These are phyloP conservation scores for Petunia secreta DNA, from an alignment of 257 asterid genomes.

Conservation along the genomic window DNA sequence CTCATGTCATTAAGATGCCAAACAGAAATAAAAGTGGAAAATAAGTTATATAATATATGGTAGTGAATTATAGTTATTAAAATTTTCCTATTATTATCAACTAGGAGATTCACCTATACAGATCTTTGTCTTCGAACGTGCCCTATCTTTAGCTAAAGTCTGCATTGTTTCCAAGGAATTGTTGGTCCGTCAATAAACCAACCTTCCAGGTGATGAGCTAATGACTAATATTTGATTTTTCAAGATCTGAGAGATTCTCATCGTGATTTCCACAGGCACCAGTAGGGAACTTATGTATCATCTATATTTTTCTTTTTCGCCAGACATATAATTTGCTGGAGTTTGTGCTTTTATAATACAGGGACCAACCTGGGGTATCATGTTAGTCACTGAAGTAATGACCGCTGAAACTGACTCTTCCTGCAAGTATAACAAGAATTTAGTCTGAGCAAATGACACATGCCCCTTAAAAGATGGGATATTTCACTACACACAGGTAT, in stretches of 20 bases:
- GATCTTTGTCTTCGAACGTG: too few relatives aligned
- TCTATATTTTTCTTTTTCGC: constrained; percentile 9
- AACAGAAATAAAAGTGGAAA: too few relatives aligned
- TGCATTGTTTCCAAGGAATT: too few relatives aligned
- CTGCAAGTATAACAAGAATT: constrained; percentile 50
- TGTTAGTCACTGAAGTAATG: constrained; percentile 85
- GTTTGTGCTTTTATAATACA: constrained; percentile 16
- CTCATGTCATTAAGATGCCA: too few relatives aligned
- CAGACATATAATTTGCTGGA: neutral
- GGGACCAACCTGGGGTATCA: constrained; percentile 93
- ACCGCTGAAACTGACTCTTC: constrained; percentile 94
- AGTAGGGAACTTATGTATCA: neutral
- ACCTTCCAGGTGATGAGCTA: neutral
- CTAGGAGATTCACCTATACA: too few relatives aligned
- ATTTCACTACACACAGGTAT: neutral
- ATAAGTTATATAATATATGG: too few relatives aligned
- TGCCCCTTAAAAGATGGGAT: neutral
- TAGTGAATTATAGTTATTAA: too few relatives aligned
- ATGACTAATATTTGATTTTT: constrained; percentile 8
- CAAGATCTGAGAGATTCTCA: neutral
- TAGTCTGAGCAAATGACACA: neutral
- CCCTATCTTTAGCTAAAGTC: too few relatives aligned
- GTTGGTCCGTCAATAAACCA: too few relatives aligned
- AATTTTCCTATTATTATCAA: too few relatives aligned
- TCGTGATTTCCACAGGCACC: neutral